These are phyloP conservation scores for Rhododendron henanense DNA, from an alignment of 148 eudicot species.

Conservation along the genomic window DNA sequence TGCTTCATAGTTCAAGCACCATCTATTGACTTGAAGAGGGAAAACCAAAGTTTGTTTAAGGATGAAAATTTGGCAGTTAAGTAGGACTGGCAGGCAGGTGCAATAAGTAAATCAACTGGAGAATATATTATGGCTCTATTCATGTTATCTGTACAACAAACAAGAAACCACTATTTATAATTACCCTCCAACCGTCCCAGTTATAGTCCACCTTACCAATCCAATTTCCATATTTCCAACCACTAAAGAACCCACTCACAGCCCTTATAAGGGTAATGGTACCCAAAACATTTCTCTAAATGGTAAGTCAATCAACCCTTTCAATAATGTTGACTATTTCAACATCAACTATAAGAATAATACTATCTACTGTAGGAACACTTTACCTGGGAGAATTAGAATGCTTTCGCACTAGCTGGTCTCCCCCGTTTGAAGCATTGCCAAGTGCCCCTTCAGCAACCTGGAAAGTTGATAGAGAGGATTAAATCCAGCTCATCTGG, in stretches of 20 bases:
- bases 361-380: neutral
- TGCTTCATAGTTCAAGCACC: no score
- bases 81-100: neutral
- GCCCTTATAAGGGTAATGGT: neutral
- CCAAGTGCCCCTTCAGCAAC: slow-evolving; percentile 36
- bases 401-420: slow-evolving; percentile 40
- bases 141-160: neutral
- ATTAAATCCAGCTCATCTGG: slow-evolving; percentile 1
- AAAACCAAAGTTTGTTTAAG: no score
- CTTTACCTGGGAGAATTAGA: slow-evolving; percentile 51
- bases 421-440: slow-evolving; percentile 28
- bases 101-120: neutral
- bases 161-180: neutral
- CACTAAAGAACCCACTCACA: neutral
- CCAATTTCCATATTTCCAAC: neutral
- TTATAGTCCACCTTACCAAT: neutral
- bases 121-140: neutral
- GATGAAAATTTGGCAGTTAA: no score
- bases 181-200: neutral
- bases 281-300: neutral
- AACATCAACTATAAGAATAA: neutral
- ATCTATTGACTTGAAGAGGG: no score
- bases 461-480: slow-evolving; percentile 29
- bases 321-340: neutral
- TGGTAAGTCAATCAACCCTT: neutral